These are phyloP conservation scores for Thecamonas trahens DNA, from an alignment of 78 protist genomes.

Conservation along the genomic window DNA sequence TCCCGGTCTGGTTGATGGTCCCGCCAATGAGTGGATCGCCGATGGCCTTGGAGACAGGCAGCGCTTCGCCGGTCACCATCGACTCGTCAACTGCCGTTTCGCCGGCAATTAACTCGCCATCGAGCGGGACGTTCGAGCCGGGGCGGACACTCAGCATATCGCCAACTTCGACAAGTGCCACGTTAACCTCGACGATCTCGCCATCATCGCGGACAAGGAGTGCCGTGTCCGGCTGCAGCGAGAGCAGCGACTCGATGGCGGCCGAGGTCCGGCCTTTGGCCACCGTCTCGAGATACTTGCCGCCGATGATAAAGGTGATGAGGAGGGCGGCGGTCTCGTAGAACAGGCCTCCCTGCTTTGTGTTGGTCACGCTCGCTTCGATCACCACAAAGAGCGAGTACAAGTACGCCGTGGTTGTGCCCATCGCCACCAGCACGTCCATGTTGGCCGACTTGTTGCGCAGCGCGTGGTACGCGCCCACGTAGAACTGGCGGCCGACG, in stretches of 20 bases:
- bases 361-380: neutral
- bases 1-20: conserved; percentile 64
- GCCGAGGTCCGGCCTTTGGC: conserved; percentile 81
- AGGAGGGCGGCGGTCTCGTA: conserved; percentile 59
- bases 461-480: conserved; percentile 41
- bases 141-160: conserved; percentile 72
- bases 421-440: conserved; percentile 84
- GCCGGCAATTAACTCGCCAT: conserved; percentile 61
- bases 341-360: neutral
- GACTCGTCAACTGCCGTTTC: conserved; percentile 69
- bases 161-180: conserved; percentile 39
- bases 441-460: conserved; percentile 68
- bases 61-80: conserved; percentile 88
- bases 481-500: conserved; percentile 64
- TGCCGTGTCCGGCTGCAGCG: conserved; percentile 56
- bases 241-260: conserved; percentile 57
- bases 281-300: conserved; percentile 71
- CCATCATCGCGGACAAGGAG: neutral
- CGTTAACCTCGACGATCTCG: neutral
- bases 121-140: conserved; percentile 64
- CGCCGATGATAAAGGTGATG: conserved; percentile 78
- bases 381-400: conserved; percentile 60
- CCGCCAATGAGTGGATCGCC: conserved; percentile 87
- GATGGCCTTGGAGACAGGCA: conserved; percentile 55
- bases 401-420: conserved; percentile 72